phyloP scores from a whole-genome alignment of 2,329 filamentous ascomycete species.

The Spiromastix sp. region DNA sequence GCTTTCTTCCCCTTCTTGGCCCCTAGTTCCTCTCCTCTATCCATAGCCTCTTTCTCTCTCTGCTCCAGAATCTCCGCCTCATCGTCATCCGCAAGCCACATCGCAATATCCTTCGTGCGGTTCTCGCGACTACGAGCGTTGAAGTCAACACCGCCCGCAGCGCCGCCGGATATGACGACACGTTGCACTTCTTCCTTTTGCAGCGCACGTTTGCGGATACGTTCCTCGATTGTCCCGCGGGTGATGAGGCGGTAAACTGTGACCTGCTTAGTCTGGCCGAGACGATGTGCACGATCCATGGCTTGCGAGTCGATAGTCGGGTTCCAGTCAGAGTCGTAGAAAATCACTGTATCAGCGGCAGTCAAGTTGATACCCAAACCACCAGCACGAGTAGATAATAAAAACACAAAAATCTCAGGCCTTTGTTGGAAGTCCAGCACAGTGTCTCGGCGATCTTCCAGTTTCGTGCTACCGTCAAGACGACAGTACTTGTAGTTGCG shows the following conservation, averaged over 20 bases:
- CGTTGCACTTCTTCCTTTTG: constrained; percentile 99
- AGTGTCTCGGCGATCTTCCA: constrained; percentile 92
- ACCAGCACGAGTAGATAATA: constrained; percentile 90
- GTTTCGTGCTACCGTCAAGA: constrained; percentile 89
- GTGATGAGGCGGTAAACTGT: constrained; percentile 98
- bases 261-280: constrained; percentile 90
- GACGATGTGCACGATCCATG: constrained; percentile 96
- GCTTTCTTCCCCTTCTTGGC: constrained; percentile 49
- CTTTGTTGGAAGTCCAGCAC: constrained; percentile 93
- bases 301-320: constrained; percentile 97
- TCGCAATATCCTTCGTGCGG: constrained; percentile 92
- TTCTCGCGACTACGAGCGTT: constrained; percentile 87
- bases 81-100: constrained; percentile 97
- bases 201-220: constrained; percentile 89
- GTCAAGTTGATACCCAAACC: constrained; percentile 97
- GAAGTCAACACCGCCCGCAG: constrained; percentile 81
- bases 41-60: constrained; percentile 75
- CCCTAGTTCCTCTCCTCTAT: constrained; percentile 44
- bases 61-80: constrained; percentile 89
- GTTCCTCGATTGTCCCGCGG: constrained; percentile 91
- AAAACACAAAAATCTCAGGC: constrained; percentile 92
- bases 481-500: constrained; percentile 98
- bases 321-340: constrained; percentile 99
- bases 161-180: constrained; percentile 85
- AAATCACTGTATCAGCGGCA: constrained; percentile 94